Evolutionary conservation across 192 early-diverging fungal genomes (phyloP).

Genomic region (Coemansia sp.): DNA sequence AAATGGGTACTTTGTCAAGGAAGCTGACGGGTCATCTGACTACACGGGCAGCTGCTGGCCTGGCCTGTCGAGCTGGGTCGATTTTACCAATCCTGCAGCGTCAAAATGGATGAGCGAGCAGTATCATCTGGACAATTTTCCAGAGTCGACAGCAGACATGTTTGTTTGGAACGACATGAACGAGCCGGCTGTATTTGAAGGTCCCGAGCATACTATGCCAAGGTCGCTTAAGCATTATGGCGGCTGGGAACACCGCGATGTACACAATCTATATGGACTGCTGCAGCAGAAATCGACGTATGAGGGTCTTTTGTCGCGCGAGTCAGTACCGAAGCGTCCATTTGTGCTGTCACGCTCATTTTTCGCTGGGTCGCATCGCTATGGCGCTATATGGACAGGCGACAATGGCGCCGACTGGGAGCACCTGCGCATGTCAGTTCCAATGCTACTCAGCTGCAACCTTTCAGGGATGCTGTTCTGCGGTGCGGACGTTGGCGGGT

Average conservation of each 20-base stretch:
- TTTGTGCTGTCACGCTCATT: conserved; percentile 96
- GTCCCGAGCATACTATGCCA: conserved; percentile 96
- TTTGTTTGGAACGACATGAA: conserved; percentile 99
- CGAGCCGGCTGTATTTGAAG: conserved; percentile 95
- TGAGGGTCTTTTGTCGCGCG: conserved; percentile 69
- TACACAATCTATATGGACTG: conserved; percentile 93
- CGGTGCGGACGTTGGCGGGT: conserved; percentile 97
- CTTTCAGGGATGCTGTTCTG: conserved; percentile 84
- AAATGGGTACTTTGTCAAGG: conserved; percentile 74
- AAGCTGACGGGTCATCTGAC: conserved; percentile 59
- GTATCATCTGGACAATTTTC: conserved; percentile 77
- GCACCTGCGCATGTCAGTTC: conserved; percentile 73
- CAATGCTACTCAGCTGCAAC: conserved; percentile 88
- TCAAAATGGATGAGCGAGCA: conserved; percentile 75
- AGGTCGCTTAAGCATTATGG: conserved; percentile 85
- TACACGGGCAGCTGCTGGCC: conserved; percentile 99
- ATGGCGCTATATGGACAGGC: conserved; percentile 97
- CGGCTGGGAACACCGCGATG: conserved; percentile 88
- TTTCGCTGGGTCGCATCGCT: conserved; percentile 93
- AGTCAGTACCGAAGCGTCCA: conserved; percentile 62
- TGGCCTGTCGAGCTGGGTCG: conserved; percentile 86
- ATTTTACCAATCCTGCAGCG: conserved; percentile 79
- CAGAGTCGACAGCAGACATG: conserved; percentile 75
- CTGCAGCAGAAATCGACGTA: conserved; percentile 85
- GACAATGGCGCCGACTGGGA: conserved; percentile 93